Evolutionary conservation across 495 filamentous ascomycete species (phyloP).

Genomic region (Penicillium antarcticum): DNA sequence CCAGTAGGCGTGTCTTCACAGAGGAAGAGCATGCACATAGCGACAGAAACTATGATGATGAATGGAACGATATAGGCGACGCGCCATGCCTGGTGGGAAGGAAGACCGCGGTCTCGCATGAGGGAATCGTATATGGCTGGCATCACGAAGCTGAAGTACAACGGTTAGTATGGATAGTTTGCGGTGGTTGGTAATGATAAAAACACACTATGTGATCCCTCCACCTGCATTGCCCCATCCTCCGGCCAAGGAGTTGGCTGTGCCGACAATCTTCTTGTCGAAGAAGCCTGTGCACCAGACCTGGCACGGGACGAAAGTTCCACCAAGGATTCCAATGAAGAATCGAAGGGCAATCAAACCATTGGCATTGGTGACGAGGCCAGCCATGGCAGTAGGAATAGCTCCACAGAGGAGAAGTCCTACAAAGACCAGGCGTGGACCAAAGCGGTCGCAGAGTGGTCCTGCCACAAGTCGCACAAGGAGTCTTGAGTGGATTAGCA

Average conservation of each 20-base stretch:
- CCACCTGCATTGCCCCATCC: slow-evolving; percentile 90
- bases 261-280: slow-evolving; percentile 92
- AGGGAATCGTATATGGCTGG: slow-evolving; percentile 84
- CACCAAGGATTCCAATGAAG: slow-evolving; percentile 91
- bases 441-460: slow-evolving; percentile 79
- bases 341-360: slow-evolving; percentile 80
- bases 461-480: slow-evolving; percentile 80
- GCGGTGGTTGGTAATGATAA: neutral
- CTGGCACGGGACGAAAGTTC: slow-evolving; percentile 89
- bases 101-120: slow-evolving; percentile 54
- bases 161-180: neutral
- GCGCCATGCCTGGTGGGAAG: slow-evolving; percentile 72
- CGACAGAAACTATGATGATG: slow-evolving; percentile 63
- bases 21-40: slow-evolving; percentile 65
- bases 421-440: slow-evolving; percentile 79
- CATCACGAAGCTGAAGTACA: slow-evolving; percentile 73
- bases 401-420: slow-evolving; percentile 68
- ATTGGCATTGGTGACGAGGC: slow-evolving; percentile 63
- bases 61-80: slow-evolving; percentile 82
- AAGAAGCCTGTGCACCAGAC: slow-evolving; percentile 96
- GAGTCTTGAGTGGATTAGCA: slow-evolving; percentile 49
- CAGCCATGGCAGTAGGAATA: slow-evolving; percentile 81
- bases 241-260: slow-evolving; percentile 81
- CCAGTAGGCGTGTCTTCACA: slow-evolving; percentile 86
- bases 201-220: slow-evolving; percentile 64